Base-by-base conservation (phyloP, 176 grass and related monocot species). In the Aegilops sharonensis region DNA sequence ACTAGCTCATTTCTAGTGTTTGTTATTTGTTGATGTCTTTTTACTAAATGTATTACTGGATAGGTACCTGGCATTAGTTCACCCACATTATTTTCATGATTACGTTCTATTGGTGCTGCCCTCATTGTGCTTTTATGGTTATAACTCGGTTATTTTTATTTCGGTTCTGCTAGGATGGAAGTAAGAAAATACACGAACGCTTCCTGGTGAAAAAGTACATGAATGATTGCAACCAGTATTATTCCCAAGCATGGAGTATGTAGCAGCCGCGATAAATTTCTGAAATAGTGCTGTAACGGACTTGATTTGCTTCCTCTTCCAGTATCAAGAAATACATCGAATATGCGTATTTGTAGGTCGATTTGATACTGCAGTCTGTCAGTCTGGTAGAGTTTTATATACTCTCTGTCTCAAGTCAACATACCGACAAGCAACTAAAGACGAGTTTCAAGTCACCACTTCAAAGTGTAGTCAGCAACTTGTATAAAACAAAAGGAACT, bases 91-190 rank as follows among this genome's bases (percentile, higher is more conserved):
- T 86, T 68, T 83, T 35, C 9, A 74, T 4, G 29, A 60, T 83
- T 60, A 23, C 1, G 24, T 42, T 82, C 31, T 83, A 29, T 25
- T 8, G 0, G 11, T 47, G 39, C 5, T 31, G 4, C 20, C 8
- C 32, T 56, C 23, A 18, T 18, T 35, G 17, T 39, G 20, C 37
- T 39, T 83, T 59, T 39, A 27, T 56, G 36, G 13, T 59, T 60
- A 9, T 9, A 74, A 64, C 17, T 45, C 11, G 17, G 2, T 84
- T 47, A 27, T 64, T 76, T 35, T 74, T 40, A 27, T 25, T 25
- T 75, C 45, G 14, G 15, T 23, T 42, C 23, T 34, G 71, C 70
- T 64, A 84, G 39, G 82, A 63, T 76, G 70, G 73, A 84, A 34
- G 56, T 36, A 84, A 63, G 39, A 64, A 75, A 84, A 47, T 37